phyloP scores from a whole-genome alignment of 306 rosid species.

The Trifolium repens region DNA sequence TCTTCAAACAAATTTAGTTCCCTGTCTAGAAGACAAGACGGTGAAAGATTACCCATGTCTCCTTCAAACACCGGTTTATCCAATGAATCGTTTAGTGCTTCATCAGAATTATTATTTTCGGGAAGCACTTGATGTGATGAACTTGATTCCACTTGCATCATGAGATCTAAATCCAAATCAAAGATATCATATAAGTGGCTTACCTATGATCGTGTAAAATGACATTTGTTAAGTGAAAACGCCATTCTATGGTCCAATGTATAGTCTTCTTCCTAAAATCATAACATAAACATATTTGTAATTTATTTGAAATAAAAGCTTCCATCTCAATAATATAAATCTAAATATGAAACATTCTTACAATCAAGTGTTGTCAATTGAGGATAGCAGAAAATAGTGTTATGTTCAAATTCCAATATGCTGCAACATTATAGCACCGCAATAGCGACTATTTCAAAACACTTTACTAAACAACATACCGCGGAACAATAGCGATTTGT shows the following conservation, averaged over 20 bases:
- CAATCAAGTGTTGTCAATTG: not conserved
- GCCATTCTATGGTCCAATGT: conserved; percentile 94
- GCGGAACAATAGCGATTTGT: too few species aligned
- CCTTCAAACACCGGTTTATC: too few species aligned
- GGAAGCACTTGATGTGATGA: conserved; percentile 35
- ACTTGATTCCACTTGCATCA: conserved; percentile 53
- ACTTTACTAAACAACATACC: too few species aligned
- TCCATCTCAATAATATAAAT: conserved; percentile 26
- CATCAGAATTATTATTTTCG: conserved; percentile 20
- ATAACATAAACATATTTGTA: conserved; percentile 19
- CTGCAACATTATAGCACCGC: too few species aligned
- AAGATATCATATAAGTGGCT: conserved; percentile 40
- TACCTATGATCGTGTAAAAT: conserved; percentile 75
- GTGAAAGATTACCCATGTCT: conserved; percentile 39
- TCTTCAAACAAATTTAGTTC: conserved; percentile 45
- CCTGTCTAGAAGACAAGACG: conserved; percentile 31
- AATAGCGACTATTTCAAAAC: too few species aligned
- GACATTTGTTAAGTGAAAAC: conserved; percentile 64
- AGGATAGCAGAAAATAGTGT: too few species aligned
- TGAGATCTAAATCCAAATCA: conserved; percentile 28
- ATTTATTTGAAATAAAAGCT: conserved; percentile 2
- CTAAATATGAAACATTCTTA: conserved; percentile 26
- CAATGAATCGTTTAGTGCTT: conserved; percentile 40
- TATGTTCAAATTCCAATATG: too few species aligned
- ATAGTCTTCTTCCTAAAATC: conserved; percentile 73